Evolutionary conservation across 345 rosid genomes (phyloP).

Genomic region (Eucalyptus albens): DNA sequence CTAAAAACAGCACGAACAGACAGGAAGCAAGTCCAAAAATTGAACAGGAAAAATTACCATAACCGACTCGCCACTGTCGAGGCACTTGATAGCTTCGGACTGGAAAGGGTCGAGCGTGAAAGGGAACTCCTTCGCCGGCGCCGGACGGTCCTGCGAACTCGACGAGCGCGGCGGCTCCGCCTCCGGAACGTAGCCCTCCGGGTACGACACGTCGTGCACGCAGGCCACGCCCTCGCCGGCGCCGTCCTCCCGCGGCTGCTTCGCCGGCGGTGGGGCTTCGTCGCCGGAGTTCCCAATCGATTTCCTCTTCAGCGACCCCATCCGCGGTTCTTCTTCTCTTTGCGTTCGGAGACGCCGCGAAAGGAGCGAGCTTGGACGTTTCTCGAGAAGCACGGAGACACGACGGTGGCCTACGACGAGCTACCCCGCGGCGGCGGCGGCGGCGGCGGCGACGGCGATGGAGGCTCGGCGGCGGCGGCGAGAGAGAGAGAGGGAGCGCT

Average conservation of each 20-base stretch:
- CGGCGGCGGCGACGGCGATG: neutral
- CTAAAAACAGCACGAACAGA: neutral
- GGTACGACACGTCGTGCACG: constrained; percentile 78
- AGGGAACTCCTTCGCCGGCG: constrained; percentile 85
- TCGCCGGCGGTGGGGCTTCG: constrained; percentile 23
- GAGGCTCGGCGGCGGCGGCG: neutral
- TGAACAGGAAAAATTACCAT: constrained; percentile 33
- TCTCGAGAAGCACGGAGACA: neutral
- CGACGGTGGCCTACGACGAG: neutral
- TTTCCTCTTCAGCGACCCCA: constrained; percentile 67
- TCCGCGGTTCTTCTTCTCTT: neutral
- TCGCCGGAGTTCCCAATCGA: constrained; percentile 15
- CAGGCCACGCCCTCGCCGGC: constrained; percentile 36
- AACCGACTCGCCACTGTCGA: constrained; percentile 76
- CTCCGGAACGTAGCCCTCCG: constrained; percentile 41
- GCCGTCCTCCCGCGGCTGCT: constrained; percentile 36
- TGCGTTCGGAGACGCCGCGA: neutral
- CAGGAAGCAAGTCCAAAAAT: neutral
- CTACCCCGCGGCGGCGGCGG: neutral
- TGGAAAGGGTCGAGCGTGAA: constrained; percentile 93
- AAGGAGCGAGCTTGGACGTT: neutral
- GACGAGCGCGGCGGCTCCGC: constrained; percentile 1
- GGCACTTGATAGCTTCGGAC: constrained; percentile 91
- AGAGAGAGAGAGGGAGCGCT: neutral
- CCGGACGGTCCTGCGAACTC: constrained; percentile 1